Base-by-base conservation (phyloP, 192 early-diverging fungal species). In the Gigaspora rosea region DNA sequence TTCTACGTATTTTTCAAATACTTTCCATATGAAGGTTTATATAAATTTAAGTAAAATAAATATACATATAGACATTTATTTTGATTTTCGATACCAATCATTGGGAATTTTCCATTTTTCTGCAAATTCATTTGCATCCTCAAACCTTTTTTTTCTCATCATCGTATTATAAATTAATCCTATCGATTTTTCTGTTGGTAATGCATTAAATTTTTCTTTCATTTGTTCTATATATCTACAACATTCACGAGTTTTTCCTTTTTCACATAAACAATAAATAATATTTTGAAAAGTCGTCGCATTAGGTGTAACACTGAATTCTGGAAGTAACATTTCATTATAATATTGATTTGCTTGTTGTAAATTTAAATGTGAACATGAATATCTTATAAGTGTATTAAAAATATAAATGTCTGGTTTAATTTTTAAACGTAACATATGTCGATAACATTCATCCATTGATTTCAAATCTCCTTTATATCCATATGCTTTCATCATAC, bases 371-470 rank as follows among this genome's bases (percentile, higher is more conserved):
- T 41, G 35, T 47, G 18, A 16, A 56, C 52, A 56, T 47, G 64
- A 66, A 66, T 66, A n/a, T 66, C 33, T 47, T 47, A 66, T n/a
- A 16, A 66, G 6, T 6, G 64, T 47, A 48, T 66, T 66, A 16
- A 66, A 66, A n/a, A 66, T 9, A 4, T 66, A 47, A 66, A 66
- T 66, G 18, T 66, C 15, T 18, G 64, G 64, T 48, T 33, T 15
- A 10, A 47, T 47, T 18, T 22, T 8, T 1, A 10, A n/a, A 41
- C 10, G 15, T 66, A 66, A 18, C 35, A 66, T 47, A 35, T 33
- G 18, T 66, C n/a, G 13, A 66, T 46, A 66, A 66, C 64, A 66
- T 15, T 46, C 46, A 47, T 66, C 64, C 64, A 66, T 66, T 41
- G n/a, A 8, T 48, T 10, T 46, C 11, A 66, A 66, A 18, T 66